Percentiles rank a stretch among this genome's conserved stretches.
phyloP scores from a whole-genome alignment of 192 early-diverging fungal species.

The Gaertneriomyces semiglobifer region DNA sequence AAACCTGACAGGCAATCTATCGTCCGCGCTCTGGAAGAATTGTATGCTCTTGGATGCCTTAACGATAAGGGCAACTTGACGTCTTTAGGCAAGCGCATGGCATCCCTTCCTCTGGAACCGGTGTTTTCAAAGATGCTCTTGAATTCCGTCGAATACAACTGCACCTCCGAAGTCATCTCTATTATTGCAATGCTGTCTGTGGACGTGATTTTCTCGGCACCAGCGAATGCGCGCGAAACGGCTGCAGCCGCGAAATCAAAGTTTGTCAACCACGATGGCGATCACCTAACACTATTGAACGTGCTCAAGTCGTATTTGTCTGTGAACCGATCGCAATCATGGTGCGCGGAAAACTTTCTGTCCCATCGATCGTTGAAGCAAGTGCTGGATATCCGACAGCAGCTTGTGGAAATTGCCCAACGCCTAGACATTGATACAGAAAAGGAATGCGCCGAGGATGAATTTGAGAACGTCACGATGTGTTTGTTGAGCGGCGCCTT shows the following conservation, averaged over 20 bases:
- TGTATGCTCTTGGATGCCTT: constrained; percentile 85
- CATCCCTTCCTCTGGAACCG: constrained; percentile 90
- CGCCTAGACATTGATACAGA: constrained; percentile 60
- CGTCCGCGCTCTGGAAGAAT: constrained; percentile 78
- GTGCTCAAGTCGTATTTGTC: constrained; percentile 72
- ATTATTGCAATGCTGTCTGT: constrained; percentile 90
- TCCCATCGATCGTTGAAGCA: constrained; percentile 81
- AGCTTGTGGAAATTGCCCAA: constrained; percentile 76
- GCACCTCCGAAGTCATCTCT: constrained; percentile 84
- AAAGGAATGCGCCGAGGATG: constrained; percentile 65
- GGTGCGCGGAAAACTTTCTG: constrained; percentile 93
- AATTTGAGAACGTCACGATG: constrained; percentile 67
- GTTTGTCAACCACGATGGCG: constrained; percentile 84
- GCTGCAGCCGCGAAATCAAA: constrained; percentile 73
- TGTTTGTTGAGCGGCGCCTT: constrained; percentile 90
- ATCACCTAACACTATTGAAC: constrained; percentile 90
- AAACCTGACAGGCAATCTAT: constrained; percentile 72
- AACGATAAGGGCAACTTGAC: constrained; percentile 78
- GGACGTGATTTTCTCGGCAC: constrained; percentile 84
- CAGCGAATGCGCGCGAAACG: constrained; percentile 80
- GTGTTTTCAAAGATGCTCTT: constrained; percentile 83
- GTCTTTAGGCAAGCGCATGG: constrained; percentile 67
- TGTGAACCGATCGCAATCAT: constrained; percentile 74
- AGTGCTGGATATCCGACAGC: constrained; percentile 82
- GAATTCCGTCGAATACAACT: constrained; percentile 65